phyloP scores from a whole-genome alignment of 805 yeast species.

The Ascoidea rubescens region DNA sequence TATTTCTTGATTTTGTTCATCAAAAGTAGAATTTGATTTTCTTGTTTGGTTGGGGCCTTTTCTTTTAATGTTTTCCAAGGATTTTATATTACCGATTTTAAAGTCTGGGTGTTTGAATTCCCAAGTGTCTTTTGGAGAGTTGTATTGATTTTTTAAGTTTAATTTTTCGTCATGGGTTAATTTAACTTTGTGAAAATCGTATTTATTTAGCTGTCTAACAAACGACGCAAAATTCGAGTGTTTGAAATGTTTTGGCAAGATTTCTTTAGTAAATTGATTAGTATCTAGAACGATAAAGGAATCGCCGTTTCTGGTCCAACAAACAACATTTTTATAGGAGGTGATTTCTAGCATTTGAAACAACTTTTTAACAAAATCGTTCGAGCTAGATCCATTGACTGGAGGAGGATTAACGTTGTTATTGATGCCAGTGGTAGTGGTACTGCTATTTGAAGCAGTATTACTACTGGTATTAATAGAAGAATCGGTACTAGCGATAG shows the following conservation, averaged over 20 bases:
- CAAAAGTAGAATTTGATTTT: slow-evolving; percentile 17
- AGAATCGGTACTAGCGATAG: slow-evolving; percentile 1
- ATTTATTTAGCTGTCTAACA: slow-evolving; percentile 90
- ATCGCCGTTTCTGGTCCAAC: slow-evolving; percentile 81
- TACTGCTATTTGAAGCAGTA: slow-evolving; percentile 15
- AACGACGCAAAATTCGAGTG: slow-evolving; percentile 91
- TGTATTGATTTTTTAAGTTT: slow-evolving; percentile 17
- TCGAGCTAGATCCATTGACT: slow-evolving; percentile 29
- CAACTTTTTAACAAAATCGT: slow-evolving; percentile 66
- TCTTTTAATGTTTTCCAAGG: slow-evolving; percentile 76
- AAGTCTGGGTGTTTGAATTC: slow-evolving; percentile 91
- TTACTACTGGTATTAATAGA: slow-evolving; percentile 1
- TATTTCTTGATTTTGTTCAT: slow-evolving; percentile 7
- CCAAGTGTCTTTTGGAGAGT: slow-evolving; percentile 77
- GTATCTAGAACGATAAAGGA: slow-evolving; percentile 83
- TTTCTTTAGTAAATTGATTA: slow-evolving; percentile 76
- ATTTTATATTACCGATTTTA: slow-evolving; percentile 57
- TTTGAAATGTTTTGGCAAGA: slow-evolving; percentile 85
- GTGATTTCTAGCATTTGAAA: slow-evolving; percentile 79
- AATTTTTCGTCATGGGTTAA: slow-evolving; percentile 46
- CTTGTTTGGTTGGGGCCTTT: slow-evolving; percentile 49
- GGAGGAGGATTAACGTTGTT: neutral
- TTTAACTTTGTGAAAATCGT: slow-evolving; percentile 94
- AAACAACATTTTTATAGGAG: slow-evolving; percentile 57
- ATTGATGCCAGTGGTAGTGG: slow-evolving; percentile 19